A percentile compares a stretch with the other conserved stretches of the same genome.
Evolutionary conservation across 2,329 filamentous ascomycete genomes (phyloP).

Genomic region (Xylaria hypoxylon): DNA sequence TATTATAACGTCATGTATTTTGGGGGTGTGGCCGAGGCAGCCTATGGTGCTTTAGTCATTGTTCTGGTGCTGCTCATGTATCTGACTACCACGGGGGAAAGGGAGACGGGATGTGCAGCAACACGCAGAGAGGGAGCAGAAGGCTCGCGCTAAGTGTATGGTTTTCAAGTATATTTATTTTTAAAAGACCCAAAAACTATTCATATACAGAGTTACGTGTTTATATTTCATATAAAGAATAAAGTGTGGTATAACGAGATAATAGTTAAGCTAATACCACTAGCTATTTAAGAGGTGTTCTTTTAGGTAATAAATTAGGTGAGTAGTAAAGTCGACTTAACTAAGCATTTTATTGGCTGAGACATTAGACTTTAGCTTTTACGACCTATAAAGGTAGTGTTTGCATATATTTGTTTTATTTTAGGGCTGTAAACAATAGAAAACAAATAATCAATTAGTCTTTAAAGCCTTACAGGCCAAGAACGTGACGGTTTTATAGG

Average conservation of each 20-base stretch:
- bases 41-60: background rate
- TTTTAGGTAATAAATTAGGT: too few relatives aligned
- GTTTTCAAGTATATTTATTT: background rate
- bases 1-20: constrained; percentile 3
- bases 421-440: too few relatives aligned
- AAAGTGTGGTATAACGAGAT: background rate
- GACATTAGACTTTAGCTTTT: too few relatives aligned
- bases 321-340: too few relatives aligned
- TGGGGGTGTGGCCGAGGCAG: background rate
- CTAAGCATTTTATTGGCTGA: too few relatives aligned
- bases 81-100: background rate
- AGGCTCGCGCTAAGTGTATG: background rate
- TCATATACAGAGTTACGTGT: background rate
- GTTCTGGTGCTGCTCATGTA: background rate
- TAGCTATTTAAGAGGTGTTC: too few relatives aligned
- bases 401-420: too few relatives aligned
- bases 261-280: background rate
- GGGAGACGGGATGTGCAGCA: background rate
- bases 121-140: background rate
- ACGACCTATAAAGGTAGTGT: too few relatives aligned
- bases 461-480: too few relatives aligned
- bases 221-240: background rate
- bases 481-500: too few relatives aligned
- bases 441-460: too few relatives aligned
- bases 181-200: background rate